phyloP scores from a whole-genome alignment of 2,329 filamentous ascomycete genomes.

The Aspergillus hiratsukae region DNA sequence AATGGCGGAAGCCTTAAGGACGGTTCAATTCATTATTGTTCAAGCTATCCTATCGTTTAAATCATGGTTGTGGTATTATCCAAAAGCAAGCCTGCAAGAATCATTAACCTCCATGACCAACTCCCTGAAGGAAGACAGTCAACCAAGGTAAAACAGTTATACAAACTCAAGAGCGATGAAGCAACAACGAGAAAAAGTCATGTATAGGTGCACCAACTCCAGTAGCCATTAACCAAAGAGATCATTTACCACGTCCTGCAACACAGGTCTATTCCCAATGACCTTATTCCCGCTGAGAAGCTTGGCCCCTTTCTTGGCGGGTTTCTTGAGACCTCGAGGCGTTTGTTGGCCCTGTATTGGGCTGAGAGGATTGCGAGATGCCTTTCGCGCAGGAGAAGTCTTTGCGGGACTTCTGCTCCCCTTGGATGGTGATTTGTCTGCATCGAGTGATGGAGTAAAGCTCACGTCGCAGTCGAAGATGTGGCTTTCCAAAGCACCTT shows the following conservation, averaged over 20 bases:
- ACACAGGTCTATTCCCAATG: conserved; percentile 62
- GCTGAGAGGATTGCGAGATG: conserved; percentile 26
- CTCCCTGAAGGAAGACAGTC: not conserved
- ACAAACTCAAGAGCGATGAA: conserved; percentile 3
- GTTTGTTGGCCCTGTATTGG: conserved; percentile 26
- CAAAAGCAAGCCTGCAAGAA: not conserved
- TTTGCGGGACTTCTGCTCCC: conserved; percentile 27
- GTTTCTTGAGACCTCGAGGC: conserved; percentile 42
- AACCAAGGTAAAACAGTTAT: not conserved
- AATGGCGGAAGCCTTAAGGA: not conserved
- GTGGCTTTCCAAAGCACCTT: conserved; percentile 62
- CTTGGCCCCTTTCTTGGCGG: conserved; percentile 58
- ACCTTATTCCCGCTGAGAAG: conserved; percentile 49
- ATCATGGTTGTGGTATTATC: not conserved
- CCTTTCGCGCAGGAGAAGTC: conserved; percentile 16
- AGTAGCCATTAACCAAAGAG: conserved; percentile 26
- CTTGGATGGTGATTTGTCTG: conserved; percentile 23
- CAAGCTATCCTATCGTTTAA: not conserved
- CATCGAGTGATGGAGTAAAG: conserved; percentile 18
- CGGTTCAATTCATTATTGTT: not conserved
- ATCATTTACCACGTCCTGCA: conserved; percentile 76
- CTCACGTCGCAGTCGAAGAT: conserved; percentile 51
- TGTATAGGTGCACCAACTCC: conserved; percentile 13
- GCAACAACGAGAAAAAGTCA: not conserved
- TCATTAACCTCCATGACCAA: not conserved